phyloP scores from a whole-genome alignment of 345 rosid species.

The Microcos paniculata region DNA sequence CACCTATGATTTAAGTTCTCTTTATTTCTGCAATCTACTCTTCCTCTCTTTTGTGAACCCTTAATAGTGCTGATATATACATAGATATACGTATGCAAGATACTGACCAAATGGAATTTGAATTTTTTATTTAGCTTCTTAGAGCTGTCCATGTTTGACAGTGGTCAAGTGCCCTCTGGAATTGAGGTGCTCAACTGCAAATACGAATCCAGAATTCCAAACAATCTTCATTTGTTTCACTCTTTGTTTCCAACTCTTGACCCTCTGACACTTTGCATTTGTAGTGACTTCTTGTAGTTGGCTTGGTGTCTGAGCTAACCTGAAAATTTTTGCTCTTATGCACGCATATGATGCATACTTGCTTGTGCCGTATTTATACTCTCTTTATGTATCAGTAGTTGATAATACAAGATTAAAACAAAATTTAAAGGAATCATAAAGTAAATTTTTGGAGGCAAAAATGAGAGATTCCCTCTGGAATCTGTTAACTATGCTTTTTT shows the following conservation, averaged over 20 bases:
- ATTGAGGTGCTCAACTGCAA: background rate
- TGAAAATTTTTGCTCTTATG: background rate
- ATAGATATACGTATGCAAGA: too few relatives aligned
- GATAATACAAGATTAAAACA: background rate
- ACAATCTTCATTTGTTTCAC: background rate
- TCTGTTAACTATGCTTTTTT: too few relatives aligned
- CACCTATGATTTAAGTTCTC: background rate
- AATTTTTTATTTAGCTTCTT: background rate
- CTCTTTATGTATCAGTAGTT: background rate
- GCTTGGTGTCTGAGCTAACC: constrained; percentile 36
- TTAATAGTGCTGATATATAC: background rate
- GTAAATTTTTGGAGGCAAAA: background rate
- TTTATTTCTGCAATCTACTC: background rate
- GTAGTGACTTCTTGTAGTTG: background rate
- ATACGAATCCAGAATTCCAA: background rate
- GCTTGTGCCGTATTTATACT: background rate
- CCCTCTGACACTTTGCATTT: background rate
- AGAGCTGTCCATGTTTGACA: background rate
- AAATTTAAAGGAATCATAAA: background rate
- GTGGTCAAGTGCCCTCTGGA: background rate
- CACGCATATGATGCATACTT: background rate
- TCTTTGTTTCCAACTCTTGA: too few relatives aligned
- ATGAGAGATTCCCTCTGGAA: background rate
- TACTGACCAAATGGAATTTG: background rate
- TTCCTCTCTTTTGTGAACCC: background rate